These are phyloP conservation scores for Auriculariales sp. DNA, from an alignment of 768 basidiomycete species.

Conservation along the genomic window DNA sequence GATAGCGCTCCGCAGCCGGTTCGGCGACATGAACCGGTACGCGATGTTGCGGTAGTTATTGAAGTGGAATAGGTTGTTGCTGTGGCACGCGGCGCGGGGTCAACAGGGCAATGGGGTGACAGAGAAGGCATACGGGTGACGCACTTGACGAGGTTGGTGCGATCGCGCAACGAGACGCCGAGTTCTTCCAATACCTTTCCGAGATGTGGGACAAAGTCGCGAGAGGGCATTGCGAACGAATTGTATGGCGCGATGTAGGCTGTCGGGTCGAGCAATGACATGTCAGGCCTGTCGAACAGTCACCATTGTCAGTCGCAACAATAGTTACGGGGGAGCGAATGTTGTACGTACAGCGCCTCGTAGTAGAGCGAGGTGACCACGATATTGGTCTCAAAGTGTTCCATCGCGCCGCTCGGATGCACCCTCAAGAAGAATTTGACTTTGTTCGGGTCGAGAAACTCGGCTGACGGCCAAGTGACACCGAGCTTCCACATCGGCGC, in stretches of 20 bases:
- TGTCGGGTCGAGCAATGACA: slow-evolving; percentile 57
- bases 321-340: not conserved
- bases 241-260: slow-evolving; percentile 72
- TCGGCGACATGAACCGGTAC: slow-evolving; percentile 73
- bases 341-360: slow-evolving; percentile 54
- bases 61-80: slow-evolving; percentile 65
- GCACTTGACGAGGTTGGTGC: slow-evolving; percentile 71
- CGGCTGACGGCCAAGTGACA: slow-evolving; percentile 66
- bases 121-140: slow-evolving; percentile 16
- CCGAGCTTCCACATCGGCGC: slow-evolving; percentile 63
- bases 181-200: slow-evolving; percentile 73
- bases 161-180: slow-evolving; percentile 69
- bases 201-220: slow-evolving; percentile 68
- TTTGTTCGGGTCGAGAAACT: slow-evolving; percentile 45
- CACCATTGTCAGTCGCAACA: slow-evolving; percentile 1
- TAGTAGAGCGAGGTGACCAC: slow-evolving; percentile 73
- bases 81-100: slow-evolving; percentile 14
- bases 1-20: slow-evolving; percentile 70
- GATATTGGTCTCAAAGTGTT: slow-evolving; percentile 75
- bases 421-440: slow-evolving; percentile 74
- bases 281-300: slow-evolving; percentile 47
- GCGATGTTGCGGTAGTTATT: slow-evolving; percentile 73
- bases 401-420: slow-evolving; percentile 73
- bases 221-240: slow-evolving; percentile 72
- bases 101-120: slow-evolving; percentile 1